Evolutionary conservation across 2,329 filamentous ascomycete species (phyloP), one percentile per base, ranked within the genome.

Genomic region (Colletotrichum euphorbiae): DNA sequence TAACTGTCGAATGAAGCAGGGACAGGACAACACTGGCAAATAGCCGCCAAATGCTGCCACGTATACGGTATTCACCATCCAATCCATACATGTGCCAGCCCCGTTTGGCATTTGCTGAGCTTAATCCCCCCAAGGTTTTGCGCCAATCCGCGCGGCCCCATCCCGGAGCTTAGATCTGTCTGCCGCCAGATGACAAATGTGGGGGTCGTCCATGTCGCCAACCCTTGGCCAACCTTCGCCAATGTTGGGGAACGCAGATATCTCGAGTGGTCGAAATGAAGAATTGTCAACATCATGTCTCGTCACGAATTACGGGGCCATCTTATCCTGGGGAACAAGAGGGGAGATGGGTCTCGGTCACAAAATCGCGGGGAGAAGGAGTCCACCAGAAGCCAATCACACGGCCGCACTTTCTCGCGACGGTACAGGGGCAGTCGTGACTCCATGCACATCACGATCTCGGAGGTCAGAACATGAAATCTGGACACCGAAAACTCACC

Each of bases 151-250:
- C n/a, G 50, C 42, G 63, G 66, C 50, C 48, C 54, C 62, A 55
- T 60, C 48, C 36, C 66, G 66, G 66, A 69, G 54, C 55, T 66
- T 66, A 69, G 66, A 69, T 69, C 66, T 69, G 66, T 66, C 61
- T 66, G 62, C 66, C 66, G 66, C 55, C 17, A 65, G 62, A 69
- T 69, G 66, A 67, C 55, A 66, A 59, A 54, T 69, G 66, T 69
- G 66, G 66, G 65, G 66, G 55, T 54, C 17, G 48, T 21, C 61
- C 51, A 56, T 63, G 45, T 54, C 28, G 65, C 60, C 52, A 59
- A 51, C 54, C 46, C 40, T 68, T 24, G 28, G 38, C 40, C 6
- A 55, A 51, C 55, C 48, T 58, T 33, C 33, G 38, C 31, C 9
- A 43, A 51, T 28, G 51, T 28, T 40, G 46, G 60, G 46, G 40